A percentile compares a stretch with the other conserved stretches of the same genome.
Conservation (phyloP, 768 basidiomycete species). For the Lentinula detonsa region DNA sequence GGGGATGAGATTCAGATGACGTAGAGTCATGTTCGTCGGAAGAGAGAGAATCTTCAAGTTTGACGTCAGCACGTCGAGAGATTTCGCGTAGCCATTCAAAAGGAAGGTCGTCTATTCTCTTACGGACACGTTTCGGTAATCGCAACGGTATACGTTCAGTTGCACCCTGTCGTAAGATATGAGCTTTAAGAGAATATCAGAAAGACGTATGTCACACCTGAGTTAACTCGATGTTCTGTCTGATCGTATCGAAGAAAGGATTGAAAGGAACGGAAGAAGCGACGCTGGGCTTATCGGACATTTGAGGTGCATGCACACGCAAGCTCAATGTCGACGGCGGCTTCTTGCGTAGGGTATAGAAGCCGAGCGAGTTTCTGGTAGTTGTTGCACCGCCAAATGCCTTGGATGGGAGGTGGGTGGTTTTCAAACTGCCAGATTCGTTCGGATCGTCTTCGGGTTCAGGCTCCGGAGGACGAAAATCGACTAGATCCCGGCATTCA, state of each 20-base stretch:
- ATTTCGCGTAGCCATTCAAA: conserved; percentile 76
- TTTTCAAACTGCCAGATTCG: neutral
- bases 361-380: conserved; percentile 16
- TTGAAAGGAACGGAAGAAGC: conserved; percentile 44
- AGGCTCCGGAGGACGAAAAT: conserved; percentile 39
- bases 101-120: conserved; percentile 68
- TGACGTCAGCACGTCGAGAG: conserved; percentile 40
- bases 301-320: neutral
- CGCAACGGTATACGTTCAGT: conserved; percentile 80
- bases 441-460: conserved; percentile 44
- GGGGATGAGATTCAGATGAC: conserved; percentile 11
- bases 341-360: conserved; percentile 8
- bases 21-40: conserved; percentile 20
- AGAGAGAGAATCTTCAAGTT: conserved; percentile 19
- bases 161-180: conserved; percentile 34
- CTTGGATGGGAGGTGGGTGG: conserved; percentile 45
- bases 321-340: neutral
- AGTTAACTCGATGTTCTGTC: conserved; percentile 80
- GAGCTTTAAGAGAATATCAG: neutral
- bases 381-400: conserved; percentile 55
- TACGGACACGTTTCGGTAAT: conserved; percentile 40
- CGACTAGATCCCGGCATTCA: conserved; percentile 46
- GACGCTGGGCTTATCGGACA: conserved; percentile 10
- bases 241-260: conserved; percentile 94
- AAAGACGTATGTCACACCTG: conserved; percentile 22